Base-by-base conservation (phyloP, 2,329 filamentous ascomycete genomes). In the Neoarthrinium moseri region DNA sequence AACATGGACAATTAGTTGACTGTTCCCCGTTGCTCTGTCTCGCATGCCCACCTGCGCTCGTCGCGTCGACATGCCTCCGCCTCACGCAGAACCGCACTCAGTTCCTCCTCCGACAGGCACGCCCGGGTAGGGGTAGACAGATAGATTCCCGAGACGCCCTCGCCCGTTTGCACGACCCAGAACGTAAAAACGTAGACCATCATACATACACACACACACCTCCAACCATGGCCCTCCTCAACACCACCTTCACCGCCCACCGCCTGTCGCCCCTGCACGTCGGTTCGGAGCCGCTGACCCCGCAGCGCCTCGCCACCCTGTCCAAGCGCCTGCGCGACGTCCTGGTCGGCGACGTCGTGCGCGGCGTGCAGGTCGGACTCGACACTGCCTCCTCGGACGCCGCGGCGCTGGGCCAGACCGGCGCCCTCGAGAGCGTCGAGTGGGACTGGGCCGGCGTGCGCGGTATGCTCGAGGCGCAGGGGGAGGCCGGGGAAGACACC, bases 291-390 rank as follows among this genome's bases (percentile, higher is more conserved):
- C 32, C 54, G 1, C 64, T 81, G 1, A 65, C 64, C 0, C 37
- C 59, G 0, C 33, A 56, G 0, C 68, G 71, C 3, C 67, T 83
- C 3, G 59, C 66, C 12, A 46, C 59, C 0, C 64, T 82, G 1
- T 71, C 75, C 1, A 68, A 69, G 6, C 68, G 74, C 2, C 61
- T 83, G 2, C 73, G 78, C 30, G 78, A 83, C 38, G 68, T 68
- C 1, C 68, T 83, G 0, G 77, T 81, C 0, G 79, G 79, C 13
- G 79, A 83, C 52, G 73, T 80, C 2, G 75, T 83, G n/a, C 75
- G 80, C 45, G 80, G 80, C 34, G 73, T 83, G 15, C 77, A 82
- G 51, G 71, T 83, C 15, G 72, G 72, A 0, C 55, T 77, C 4
- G 68, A 71, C 39, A 63, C 67, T 5, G 52, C 49, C 10, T 57